phyloP scores from a whole-genome alignment of 805 yeast genomes.

The Yarrowia sp. region DNA sequence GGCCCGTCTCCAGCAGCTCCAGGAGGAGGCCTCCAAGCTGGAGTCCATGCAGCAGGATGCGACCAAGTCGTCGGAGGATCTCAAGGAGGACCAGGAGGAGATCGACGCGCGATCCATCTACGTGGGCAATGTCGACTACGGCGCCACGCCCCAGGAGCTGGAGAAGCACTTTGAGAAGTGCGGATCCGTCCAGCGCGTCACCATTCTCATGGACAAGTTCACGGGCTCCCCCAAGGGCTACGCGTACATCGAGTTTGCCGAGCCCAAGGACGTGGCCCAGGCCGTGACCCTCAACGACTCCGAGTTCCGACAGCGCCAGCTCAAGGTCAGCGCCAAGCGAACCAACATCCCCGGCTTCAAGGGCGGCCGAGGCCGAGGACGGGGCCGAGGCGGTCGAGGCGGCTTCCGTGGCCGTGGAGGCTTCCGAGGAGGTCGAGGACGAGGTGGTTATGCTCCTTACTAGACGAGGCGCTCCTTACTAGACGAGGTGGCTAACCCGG shows the following conservation, averaged over 20 bases:
- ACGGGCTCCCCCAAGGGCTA: constrained; percentile 85
- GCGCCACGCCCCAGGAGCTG: constrained; percentile 72
- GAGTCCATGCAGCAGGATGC: constrained; percentile 56
- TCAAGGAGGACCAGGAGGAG: constrained; percentile 54
- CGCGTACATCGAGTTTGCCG: constrained; percentile 83
- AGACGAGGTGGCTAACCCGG: constrained; percentile 45
- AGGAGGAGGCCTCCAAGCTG: constrained; percentile 60
- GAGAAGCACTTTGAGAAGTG: constrained; percentile 67
- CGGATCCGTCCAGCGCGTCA: constrained; percentile 76
- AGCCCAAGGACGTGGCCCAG: constrained; percentile 56
- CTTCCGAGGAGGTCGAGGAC: constrained; percentile 43
- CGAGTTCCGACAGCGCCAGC: constrained; percentile 61
- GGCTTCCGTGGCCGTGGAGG: constrained; percentile 45
- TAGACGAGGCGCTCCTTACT: not conserved
- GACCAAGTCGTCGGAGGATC: constrained; percentile 44
- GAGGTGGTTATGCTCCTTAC: constrained; percentile 50
- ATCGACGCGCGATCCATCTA: constrained; percentile 75
- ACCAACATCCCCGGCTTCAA: constrained; percentile 76
- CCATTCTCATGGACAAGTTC: constrained; percentile 66
- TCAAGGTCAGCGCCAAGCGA: constrained; percentile 74
- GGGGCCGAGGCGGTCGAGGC: constrained; percentile 41
- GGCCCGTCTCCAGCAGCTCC: constrained; percentile 52
- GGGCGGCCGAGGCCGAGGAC: constrained; percentile 53
- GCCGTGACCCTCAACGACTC: constrained; percentile 69
- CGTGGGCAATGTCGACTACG: constrained; percentile 84